Evolutionary conservation across 2,329 filamentous ascomycete genomes (phyloP).

Genomic region (Colletotrichum agaves): DNA sequence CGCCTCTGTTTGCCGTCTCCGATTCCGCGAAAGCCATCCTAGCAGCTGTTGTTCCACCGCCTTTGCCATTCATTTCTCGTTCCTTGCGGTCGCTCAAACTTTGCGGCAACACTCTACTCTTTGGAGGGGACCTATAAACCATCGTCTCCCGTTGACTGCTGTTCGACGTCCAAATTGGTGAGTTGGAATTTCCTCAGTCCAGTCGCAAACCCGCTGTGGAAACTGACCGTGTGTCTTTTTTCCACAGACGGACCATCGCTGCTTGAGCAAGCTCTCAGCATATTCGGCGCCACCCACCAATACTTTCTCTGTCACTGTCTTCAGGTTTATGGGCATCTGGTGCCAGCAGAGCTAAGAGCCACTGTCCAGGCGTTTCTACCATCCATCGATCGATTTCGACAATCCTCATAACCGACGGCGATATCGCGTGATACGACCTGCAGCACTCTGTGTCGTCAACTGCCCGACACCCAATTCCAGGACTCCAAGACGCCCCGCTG

Average conservation of each 20-base stretch:
- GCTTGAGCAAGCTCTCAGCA: conserved; percentile 1
- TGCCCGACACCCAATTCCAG: conserved; percentile 3
- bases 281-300: not conserved
- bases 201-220: not conserved
- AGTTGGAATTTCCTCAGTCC: not conserved
- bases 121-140: not conserved
- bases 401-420: not conserved
- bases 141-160: not conserved
- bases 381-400: not conserved
- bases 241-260: conserved; percentile 6
- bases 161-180: not conserved
- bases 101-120: not conserved
- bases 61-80: not conserved
- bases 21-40: conserved; percentile 13
- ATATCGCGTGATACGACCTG: conserved; percentile 26
- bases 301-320: conserved; percentile 1
- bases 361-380: not conserved
- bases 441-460: conserved; percentile 23
- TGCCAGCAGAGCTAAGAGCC: not conserved
- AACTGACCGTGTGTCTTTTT: conserved; percentile 11
- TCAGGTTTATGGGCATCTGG: not conserved
- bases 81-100: conserved; percentile 5
- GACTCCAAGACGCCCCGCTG: conserved; percentile 9
- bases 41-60: conserved; percentile 20
- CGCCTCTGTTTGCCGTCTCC: conserved; percentile 13